A percentile compares a stretch with the other conserved stretches of the same genome.
Evolutionary conservation across 179 eudicot genomes (phyloP).

Genomic region (Beta corolliflora): DNA sequence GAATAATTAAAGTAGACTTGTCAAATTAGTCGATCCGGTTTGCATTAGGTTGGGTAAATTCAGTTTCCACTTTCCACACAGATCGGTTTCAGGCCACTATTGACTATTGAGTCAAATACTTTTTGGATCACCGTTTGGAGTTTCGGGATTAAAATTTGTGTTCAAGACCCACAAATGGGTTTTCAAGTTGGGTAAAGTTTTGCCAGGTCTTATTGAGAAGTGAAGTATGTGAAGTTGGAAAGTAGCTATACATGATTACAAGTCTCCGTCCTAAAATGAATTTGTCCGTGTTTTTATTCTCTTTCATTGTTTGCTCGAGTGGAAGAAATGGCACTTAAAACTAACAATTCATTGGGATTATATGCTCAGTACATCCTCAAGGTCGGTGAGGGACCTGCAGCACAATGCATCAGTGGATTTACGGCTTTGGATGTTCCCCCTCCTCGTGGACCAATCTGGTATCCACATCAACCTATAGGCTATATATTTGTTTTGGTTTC

Average conservation of each 20-base stretch:
- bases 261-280: not conserved
- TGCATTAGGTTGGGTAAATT: too few relatives aligned
- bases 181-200: not conserved
- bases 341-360: not conserved
- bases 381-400: conserved; percentile 67
- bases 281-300: not conserved
- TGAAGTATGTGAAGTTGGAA: not conserved
- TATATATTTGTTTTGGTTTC: not conserved
- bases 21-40: too few relatives aligned
- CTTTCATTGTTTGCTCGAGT: not conserved
- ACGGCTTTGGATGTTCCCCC: conserved; percentile 78
- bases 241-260: not conserved
- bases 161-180: too few relatives aligned
- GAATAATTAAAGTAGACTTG: too few relatives aligned
- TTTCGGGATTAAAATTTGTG: too few relatives aligned
- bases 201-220: too few relatives aligned
- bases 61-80: too few relatives aligned
- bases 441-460: conserved; percentile 95
- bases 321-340: not conserved
- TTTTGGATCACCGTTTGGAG: too few relatives aligned
- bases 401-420: conserved; percentile 91
- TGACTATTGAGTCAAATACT: too few relatives aligned
- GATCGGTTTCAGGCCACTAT: too few relatives aligned
- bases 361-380: conserved; percentile 66
- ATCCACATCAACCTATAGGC: conserved; percentile 10